Conservation (phyloP, 2,329 filamentous ascomycete genomes). For the Cladosporium colombiae region DNA sequence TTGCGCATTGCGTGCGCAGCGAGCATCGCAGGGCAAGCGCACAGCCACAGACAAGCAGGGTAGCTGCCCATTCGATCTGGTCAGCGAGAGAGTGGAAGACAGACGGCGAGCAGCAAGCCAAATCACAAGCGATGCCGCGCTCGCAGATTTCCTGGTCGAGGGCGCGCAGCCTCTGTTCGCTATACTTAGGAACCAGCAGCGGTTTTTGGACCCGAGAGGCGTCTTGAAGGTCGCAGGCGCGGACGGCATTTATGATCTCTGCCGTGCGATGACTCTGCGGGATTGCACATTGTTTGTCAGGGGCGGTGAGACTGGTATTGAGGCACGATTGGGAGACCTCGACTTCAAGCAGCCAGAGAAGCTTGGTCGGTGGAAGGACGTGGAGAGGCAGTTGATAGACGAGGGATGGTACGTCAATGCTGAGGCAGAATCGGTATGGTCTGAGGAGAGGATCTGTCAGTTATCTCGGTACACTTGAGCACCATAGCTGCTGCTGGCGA, state of each 20-base stretch:
- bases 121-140: constrained; percentile 28
- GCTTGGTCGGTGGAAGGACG: constrained; percentile 42
- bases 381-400: constrained; percentile 42
- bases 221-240: constrained; percentile 26
- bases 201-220: constrained; percentile 41
- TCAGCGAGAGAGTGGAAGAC: constrained; percentile 33
- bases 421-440: constrained; percentile 21
- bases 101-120: constrained; percentile 28
- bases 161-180: constrained; percentile 41
- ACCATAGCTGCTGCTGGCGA: neutral
- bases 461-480: constrained; percentile 11
- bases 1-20: constrained; percentile 46
- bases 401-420: constrained; percentile 45
- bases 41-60: constrained; percentile 37
- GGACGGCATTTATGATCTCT: constrained; percentile 28
- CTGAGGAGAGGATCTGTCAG: constrained; percentile 16
- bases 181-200: constrained; percentile 41
- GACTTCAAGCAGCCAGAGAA: constrained; percentile 49
- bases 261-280: constrained; percentile 50
- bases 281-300: constrained; percentile 50
- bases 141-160: constrained; percentile 32
- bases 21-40: constrained; percentile 29
- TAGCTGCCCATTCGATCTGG: constrained; percentile 44
- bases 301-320: constrained; percentile 32
- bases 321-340: constrained; percentile 48